phyloP scores from a whole-genome alignment of 129 eudicot genomes.

The Calendula officinalis region DNA sequence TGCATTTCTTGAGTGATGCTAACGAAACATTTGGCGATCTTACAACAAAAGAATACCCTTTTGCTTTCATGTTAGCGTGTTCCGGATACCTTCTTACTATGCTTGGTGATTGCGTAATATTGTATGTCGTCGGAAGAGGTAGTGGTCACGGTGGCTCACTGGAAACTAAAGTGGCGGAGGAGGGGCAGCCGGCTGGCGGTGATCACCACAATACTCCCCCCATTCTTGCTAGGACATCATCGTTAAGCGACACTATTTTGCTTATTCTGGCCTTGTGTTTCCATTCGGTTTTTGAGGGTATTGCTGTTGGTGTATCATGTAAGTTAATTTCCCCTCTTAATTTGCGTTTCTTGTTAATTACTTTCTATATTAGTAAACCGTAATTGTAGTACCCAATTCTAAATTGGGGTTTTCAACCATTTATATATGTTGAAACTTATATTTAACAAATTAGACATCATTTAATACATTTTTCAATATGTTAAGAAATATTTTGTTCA shows the following conservation, averaged over 20 bases:
- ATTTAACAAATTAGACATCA: too few relatives aligned
- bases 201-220: slow-evolving; percentile 22
- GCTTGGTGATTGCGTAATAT: slow-evolving; percentile 64
- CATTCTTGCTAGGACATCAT: slow-evolving; percentile 41
- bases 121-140: slow-evolving; percentile 34
- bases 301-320: slow-evolving; percentile 88
- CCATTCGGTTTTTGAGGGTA: slow-evolving; percentile 90
- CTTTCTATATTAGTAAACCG: background rate
- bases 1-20: slow-evolving; percentile 85
- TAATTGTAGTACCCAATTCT: too few relatives aligned
- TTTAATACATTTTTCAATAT: too few relatives aligned
- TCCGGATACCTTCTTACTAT: slow-evolving; percentile 68
- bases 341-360: background rate
- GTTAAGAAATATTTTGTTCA: too few relatives aligned
- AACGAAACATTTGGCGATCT: slow-evolving; percentile 42
- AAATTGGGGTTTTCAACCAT: too few relatives aligned
- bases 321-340: slow-evolving; percentile 14
- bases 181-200: slow-evolving; percentile 14
- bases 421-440: too few relatives aligned
- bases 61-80: slow-evolving; percentile 76
- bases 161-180: slow-evolving; percentile 46
- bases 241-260: slow-evolving; percentile 57
- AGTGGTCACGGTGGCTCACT: background rate
- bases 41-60: slow-evolving; percentile 58
- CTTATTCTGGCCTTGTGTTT: slow-evolving; percentile 74